Conservation (phyloP, 306 rosid species). For the Arachis hypogaea region DNA sequence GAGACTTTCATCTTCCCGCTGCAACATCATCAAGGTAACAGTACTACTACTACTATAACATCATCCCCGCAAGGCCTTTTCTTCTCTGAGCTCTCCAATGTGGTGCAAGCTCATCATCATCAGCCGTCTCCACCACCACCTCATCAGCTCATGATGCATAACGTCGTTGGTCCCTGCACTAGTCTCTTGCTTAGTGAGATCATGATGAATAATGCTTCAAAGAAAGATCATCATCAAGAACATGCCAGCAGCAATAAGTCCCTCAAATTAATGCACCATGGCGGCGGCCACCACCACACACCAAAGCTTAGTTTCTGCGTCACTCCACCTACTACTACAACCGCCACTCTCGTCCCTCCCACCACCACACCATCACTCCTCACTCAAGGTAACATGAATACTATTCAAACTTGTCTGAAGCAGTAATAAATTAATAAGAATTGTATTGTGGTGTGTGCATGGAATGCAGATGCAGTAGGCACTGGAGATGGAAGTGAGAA, state of each 20-base stretch:
- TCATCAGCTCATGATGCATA: neutral
- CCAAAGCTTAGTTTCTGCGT: constrained; percentile 49
- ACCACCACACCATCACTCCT: constrained; percentile 29
- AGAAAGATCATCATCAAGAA: constrained; percentile 45
- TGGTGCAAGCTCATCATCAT: constrained; percentile 46
- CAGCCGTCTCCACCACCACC: neutral
- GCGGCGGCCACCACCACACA: constrained; percentile 7
- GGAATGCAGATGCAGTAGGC: constrained; percentile 41
- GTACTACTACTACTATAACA: constrained; percentile 4
- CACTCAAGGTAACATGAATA: constrained; percentile 55
- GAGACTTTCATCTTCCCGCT: constrained; percentile 69
- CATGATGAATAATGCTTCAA: constrained; percentile 51
- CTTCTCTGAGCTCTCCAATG: constrained; percentile 67
- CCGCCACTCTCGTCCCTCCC: constrained; percentile 35
- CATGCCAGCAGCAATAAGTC: constrained; percentile 37
- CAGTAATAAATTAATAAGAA: too few species aligned
- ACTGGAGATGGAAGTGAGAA: constrained; percentile 50
- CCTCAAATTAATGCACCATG: constrained; percentile 39
- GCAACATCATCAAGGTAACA: constrained; percentile 35
- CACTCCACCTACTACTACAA: constrained; percentile 33
- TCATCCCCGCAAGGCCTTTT: constrained; percentile 60
- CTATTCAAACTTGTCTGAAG: too few species aligned
- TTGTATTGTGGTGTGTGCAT: neutral
- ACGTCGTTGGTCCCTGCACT: constrained; percentile 54
- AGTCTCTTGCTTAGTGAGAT: constrained; percentile 71